These are phyloP conservation scores for Fusarium marasasianum DNA, from an alignment of 2,329 filamentous ascomycete species.

Conservation along the genomic window DNA sequence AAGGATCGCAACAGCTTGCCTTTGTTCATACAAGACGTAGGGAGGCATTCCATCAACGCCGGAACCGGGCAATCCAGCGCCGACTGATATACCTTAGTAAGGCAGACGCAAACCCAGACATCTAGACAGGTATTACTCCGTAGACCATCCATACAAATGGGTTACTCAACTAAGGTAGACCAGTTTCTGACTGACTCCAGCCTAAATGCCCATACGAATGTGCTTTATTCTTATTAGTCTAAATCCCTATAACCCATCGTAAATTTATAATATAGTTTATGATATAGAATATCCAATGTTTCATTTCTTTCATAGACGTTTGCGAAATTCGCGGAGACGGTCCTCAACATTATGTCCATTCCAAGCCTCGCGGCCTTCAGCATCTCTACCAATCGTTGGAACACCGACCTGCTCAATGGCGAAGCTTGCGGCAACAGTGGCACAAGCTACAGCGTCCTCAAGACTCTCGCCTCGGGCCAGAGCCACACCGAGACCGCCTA, in stretches of 20 bases:
- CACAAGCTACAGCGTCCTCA: constrained; percentile 80
- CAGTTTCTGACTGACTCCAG: background rate
- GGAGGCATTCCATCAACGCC: constrained; percentile 2
- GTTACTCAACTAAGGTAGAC: background rate
- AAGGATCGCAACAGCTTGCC: background rate
- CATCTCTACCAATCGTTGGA: constrained; percentile 64
- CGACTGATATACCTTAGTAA: background rate
- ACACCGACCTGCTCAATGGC: constrained; percentile 95
- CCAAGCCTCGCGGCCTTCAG: constrained; percentile 65
- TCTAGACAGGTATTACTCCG: background rate
- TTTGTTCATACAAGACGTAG: background rate
- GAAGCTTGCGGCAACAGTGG: constrained; percentile 85
- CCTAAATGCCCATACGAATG: background rate
- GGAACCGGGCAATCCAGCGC: background rate
- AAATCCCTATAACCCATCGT: background rate
- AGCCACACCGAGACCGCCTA: constrained; percentile 69
- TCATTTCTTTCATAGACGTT: constrained; percentile 46
- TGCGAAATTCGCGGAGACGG: constrained; percentile 62
- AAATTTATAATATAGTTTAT: background rate
- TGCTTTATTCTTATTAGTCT: constrained; percentile 22
- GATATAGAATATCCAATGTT: constrained; percentile 1
- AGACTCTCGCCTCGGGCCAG: constrained; percentile 68
- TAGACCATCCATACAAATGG: background rate
- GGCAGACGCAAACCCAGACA: background rate
- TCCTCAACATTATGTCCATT: constrained; percentile 65